phyloP scores from a whole-genome alignment of 345 rosid species.

The Populus deltoides region DNA sequence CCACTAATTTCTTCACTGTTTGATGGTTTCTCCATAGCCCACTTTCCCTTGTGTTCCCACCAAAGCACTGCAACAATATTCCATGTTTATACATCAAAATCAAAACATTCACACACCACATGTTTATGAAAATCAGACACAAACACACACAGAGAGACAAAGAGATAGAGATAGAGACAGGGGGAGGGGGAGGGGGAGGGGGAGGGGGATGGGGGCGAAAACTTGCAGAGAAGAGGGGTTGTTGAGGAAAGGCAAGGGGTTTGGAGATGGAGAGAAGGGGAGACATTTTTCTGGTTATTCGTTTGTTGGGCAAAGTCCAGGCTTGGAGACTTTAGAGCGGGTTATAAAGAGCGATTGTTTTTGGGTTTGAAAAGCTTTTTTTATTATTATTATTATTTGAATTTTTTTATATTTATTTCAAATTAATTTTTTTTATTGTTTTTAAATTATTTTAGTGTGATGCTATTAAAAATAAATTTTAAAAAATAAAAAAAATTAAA shows the following conservation, averaged over 20 bases:
- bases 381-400: too few relatives aligned
- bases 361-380: too few relatives aligned
- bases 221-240: neutral
- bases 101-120: neutral
- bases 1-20: constrained; percentile 36
- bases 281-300: neutral
- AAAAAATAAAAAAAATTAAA: too few relatives aligned
- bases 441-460: too few relatives aligned
- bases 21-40: constrained; percentile 26
- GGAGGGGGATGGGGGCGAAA: too few relatives aligned
- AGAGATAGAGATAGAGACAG: neutral
- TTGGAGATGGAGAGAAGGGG: neutral
- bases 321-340: neutral
- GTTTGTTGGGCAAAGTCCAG: neutral
- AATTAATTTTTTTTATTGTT: too few relatives aligned
- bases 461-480: too few relatives aligned
- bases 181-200: too few relatives aligned
- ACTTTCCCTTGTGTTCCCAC: constrained; percentile 22
- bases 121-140: neutral
- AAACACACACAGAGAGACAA: neutral
- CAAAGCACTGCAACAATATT: constrained; percentile 34
- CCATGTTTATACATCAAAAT: neutral
- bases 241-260: neutral
- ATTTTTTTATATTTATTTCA: too few relatives aligned
- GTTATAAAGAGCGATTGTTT: neutral